These are phyloP conservation scores for Fomitopsis palustris DNA, from an alignment of 1,284 basidiomycete species.

Conservation along the genomic window DNA sequence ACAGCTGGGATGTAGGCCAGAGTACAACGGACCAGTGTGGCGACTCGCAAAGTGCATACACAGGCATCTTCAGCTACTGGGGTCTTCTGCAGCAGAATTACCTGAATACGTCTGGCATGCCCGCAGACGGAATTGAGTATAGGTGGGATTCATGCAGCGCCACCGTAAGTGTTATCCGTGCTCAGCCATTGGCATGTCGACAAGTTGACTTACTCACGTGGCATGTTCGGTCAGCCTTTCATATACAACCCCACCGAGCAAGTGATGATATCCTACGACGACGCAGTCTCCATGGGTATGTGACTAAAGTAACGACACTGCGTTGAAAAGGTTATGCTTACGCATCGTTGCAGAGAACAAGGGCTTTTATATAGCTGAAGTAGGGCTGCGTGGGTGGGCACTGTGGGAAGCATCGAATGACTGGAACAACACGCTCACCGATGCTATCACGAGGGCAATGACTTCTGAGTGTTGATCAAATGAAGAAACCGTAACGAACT, in stretches of 20 bases:
- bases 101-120: slow-evolving; percentile 34
- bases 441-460: slow-evolving; percentile 38
- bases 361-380: slow-evolving; percentile 51
- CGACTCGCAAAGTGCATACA: slow-evolving; percentile 24
- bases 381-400: slow-evolving; percentile 54
- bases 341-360: slow-evolving; percentile 36
- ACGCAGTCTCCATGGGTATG: slow-evolving; percentile 35
- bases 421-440: slow-evolving; percentile 49
- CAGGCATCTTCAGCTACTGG: slow-evolving; percentile 40
- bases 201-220: not conserved
- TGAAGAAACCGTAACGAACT: no score
- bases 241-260: slow-evolving; percentile 39
- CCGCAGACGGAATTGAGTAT: slow-evolving; percentile 36
- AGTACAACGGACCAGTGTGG: slow-evolving; percentile 37
- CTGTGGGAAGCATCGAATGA: slow-evolving; percentile 65
- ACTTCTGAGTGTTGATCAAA: no score
- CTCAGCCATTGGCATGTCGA: not conserved
- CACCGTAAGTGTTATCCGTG: slow-evolving; percentile 37
- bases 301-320: no score
- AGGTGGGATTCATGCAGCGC: slow-evolving; percentile 44
- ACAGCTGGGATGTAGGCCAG: slow-evolving; percentile 34
- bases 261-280: slow-evolving; percentile 40
- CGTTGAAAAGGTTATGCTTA: no score
- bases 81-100: slow-evolving; percentile 36
- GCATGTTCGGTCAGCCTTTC: slow-evolving; percentile 33